Conservation (phyloP, 257 asterid species). For the Striga asiatica region DNA sequence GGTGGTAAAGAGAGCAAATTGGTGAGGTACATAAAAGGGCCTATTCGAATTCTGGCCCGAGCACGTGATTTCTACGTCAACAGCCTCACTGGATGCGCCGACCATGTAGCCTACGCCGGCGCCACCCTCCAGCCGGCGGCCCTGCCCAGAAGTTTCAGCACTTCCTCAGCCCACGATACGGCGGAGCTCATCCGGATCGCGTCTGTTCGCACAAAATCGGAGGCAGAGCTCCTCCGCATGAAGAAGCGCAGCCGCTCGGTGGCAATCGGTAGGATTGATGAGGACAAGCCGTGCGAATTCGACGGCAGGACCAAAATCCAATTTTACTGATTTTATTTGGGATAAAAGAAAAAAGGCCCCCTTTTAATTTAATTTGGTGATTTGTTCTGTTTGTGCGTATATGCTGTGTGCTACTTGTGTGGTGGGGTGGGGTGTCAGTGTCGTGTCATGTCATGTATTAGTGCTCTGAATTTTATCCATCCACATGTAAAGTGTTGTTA, state of each 20-base stretch:
- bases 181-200: slow-evolving; percentile 38
- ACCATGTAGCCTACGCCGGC: slow-evolving; percentile 18
- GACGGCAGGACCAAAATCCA: no score
- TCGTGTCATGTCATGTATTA: no score
- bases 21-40: slow-evolving; percentile 28
- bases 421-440: no score
- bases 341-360: no score
- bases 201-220: slow-evolving; percentile 21
- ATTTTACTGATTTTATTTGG: no score
- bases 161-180: slow-evolving; percentile 30
- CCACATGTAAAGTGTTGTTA: no score
- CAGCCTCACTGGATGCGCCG: slow-evolving; percentile 30
- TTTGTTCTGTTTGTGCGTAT: no score
- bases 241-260: slow-evolving; percentile 29
- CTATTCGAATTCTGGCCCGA: slow-evolving; percentile 24
- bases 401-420: no score
- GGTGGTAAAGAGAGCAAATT: slow-evolving; percentile 16
- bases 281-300: slow-evolving; percentile 40
- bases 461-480: no score
- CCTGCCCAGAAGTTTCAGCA: slow-evolving; percentile 29
- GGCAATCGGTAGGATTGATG: slow-evolving; percentile 49
- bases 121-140: slow-evolving; percentile 5
- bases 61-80: slow-evolving; percentile 41
- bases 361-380: no score
- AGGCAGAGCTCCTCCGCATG: slow-evolving; percentile 16